Percentiles rank a stretch among this genome's conserved stretches.
phyloP scores from a whole-genome alignment of 495 filamentous ascomycete species.

The Penicillium fimorum region DNA sequence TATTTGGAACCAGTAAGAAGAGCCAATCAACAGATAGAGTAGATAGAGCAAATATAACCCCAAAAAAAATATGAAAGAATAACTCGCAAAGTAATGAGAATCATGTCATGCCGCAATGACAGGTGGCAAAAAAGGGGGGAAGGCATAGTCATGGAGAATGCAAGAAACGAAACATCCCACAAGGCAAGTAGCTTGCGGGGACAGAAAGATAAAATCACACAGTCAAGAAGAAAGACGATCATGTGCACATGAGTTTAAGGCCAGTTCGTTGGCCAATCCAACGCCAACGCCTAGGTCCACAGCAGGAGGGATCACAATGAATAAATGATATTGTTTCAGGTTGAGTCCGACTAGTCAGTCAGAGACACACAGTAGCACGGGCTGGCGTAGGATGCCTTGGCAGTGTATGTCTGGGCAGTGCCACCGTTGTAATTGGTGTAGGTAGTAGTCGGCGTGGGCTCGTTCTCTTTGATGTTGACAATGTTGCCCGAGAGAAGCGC shows the following conservation, averaged over 20 bases:
- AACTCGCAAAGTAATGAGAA: conserved; percentile 11
- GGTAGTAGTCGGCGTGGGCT: conserved; percentile 46
- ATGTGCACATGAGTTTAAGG: conserved; percentile 30
- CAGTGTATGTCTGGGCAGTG: conserved; percentile 39
- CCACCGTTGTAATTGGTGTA: conserved; percentile 24
- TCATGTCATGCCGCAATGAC: conserved; percentile 17
- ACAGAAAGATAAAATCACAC: conserved; percentile 24
- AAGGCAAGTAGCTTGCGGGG: conserved; percentile 8
- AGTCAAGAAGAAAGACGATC: conserved; percentile 24
- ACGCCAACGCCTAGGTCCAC: conserved; percentile 28
- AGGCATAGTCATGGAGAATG: conserved; percentile 6
- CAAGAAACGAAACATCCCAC: conserved; percentile 9
- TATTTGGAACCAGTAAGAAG: conserved; percentile 8
- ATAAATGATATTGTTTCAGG: conserved; percentile 25
- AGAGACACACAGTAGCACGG: conserved; percentile 46
- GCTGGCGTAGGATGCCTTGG: conserved; percentile 39
- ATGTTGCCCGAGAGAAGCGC: conserved; percentile 46
- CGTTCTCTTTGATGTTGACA: conserved; percentile 59
- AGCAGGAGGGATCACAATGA: conserved; percentile 21
- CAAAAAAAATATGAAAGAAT: conserved; percentile 8
- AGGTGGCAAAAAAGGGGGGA: conserved; percentile 3
- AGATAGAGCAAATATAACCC: conserved; percentile 21
- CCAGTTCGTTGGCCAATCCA: conserved; percentile 18
- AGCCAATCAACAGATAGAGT: conserved; percentile 11
- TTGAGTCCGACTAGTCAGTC: conserved; percentile 32